phyloP scores from a whole-genome alignment of 1,284 basidiomycete genomes.

The Filobasidium uniguttulatum region DNA sequence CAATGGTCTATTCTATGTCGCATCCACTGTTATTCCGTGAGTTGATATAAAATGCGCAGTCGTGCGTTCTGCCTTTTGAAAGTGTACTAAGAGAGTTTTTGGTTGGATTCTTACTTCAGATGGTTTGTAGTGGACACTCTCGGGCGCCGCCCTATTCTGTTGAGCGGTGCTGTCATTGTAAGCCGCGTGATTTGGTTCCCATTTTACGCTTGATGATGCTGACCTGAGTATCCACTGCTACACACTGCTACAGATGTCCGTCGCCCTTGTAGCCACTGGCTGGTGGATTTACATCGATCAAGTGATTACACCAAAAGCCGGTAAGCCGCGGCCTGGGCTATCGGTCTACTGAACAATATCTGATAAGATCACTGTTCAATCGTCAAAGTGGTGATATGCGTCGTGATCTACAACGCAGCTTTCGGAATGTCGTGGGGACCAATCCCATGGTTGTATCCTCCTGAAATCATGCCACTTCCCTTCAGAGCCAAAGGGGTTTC shows the following conservation, averaged over 20 bases:
- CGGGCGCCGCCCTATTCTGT: constrained; percentile 76
- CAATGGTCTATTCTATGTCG: constrained; percentile 73
- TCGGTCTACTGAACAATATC: background rate
- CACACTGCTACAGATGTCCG: constrained; percentile 23
- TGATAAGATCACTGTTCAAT: constrained; percentile 7
- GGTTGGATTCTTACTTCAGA: constrained; percentile 30
- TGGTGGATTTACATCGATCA: constrained; percentile 75
- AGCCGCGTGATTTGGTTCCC: constrained; percentile 23
- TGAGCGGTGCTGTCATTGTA: constrained; percentile 80
- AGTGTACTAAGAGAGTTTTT: too few relatives aligned
- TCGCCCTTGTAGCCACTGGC: constrained; percentile 32
- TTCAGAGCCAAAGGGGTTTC: constrained; percentile 91
- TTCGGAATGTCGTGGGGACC: constrained; percentile 36
- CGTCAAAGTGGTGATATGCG: constrained; percentile 60
- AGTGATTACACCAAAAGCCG: constrained; percentile 63
- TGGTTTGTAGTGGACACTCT: constrained; percentile 93
- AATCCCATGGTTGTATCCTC: constrained; percentile 55
- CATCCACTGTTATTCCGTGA: constrained; percentile 68
- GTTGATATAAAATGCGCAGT: constrained; percentile 33
- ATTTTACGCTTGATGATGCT: background rate
- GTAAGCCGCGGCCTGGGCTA: constrained; percentile 15
- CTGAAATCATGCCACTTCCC: constrained; percentile 81
- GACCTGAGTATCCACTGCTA: too few relatives aligned
- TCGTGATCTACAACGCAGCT: constrained; percentile 75
- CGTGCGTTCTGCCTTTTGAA: background rate